These are phyloP conservation scores for Aspergillus bombycis DNA, from an alignment of 2,329 filamentous ascomycete species.

Conservation along the genomic window DNA sequence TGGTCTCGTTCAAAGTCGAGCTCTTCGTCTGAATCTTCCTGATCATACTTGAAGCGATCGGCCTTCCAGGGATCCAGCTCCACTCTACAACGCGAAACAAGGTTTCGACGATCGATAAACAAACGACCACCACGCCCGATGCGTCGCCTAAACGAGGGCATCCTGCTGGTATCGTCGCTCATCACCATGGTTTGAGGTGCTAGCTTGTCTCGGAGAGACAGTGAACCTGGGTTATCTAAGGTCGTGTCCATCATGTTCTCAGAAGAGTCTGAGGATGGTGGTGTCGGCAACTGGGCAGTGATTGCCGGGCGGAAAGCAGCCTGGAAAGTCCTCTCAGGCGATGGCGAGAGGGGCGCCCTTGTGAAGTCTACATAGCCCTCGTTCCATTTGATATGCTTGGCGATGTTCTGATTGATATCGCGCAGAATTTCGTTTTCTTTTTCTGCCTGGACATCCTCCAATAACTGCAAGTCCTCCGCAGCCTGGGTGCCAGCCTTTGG, in stretches of 20 bases:
- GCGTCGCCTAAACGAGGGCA: constrained; percentile 77
- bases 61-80: constrained; percentile 52
- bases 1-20: constrained; percentile 76
- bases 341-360: constrained; percentile 78
- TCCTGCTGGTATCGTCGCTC: constrained; percentile 47
- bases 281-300: constrained; percentile 66
- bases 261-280: constrained; percentile 53
- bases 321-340: constrained; percentile 65
- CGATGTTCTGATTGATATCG: constrained; percentile 84
- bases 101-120: constrained; percentile 82
- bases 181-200: constrained; percentile 47
- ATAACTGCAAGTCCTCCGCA: constrained; percentile 76
- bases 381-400: constrained; percentile 91
- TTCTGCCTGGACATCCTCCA: constrained; percentile 77
- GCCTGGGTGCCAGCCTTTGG: constrained; percentile 71
- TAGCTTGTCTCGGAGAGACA: constrained; percentile 42
- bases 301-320: constrained; percentile 68
- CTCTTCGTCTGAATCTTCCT: constrained; percentile 78
- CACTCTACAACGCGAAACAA: constrained; percentile 58
- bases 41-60: constrained; percentile 85
- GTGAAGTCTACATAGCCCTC: constrained; percentile 86
- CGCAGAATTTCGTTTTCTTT: constrained; percentile 78
- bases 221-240: constrained; percentile 37
- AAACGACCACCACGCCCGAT: constrained; percentile 82
- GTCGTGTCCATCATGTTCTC: constrained; percentile 45